Conservation (phyloP, 1,139 yeast species). For the Pichia sp. region DNA sequence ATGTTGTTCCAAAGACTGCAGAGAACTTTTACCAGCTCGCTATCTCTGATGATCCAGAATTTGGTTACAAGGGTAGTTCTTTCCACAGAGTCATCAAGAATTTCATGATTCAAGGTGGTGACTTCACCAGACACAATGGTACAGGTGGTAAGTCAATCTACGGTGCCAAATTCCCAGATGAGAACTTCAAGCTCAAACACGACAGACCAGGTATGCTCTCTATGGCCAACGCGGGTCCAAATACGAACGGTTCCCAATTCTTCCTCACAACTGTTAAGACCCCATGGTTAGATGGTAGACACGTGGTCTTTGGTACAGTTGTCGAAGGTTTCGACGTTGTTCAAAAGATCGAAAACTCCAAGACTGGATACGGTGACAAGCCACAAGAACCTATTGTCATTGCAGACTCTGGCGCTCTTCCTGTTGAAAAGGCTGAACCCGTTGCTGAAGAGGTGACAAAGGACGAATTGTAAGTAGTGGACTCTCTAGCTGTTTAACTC, state of each 20-base stretch:
- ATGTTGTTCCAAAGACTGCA: conserved; percentile 52
- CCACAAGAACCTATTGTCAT: conserved; percentile 44
- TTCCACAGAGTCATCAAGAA: conserved; percentile 54
- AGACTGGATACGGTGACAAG: conserved; percentile 44
- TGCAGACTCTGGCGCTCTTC: conserved; percentile 38
- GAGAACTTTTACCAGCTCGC: conserved; percentile 56
- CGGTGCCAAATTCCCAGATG: conserved; percentile 51
- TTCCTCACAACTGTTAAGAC: conserved; percentile 54
- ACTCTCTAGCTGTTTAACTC: no score
- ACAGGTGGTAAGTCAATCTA: conserved; percentile 55
- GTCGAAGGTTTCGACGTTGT: conserved; percentile 51
- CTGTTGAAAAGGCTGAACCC: conserved; percentile 10
- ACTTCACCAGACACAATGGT: conserved; percentile 52
- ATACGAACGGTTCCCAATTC: conserved; percentile 58
- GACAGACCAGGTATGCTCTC: conserved; percentile 52
- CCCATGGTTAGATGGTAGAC: conserved; percentile 48
- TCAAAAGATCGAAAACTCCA: conserved; percentile 43
- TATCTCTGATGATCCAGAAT: conserved; percentile 49
- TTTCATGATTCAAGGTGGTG: conserved; percentile 61
- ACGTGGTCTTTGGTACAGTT: conserved; percentile 58
- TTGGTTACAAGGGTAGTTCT: conserved; percentile 41
- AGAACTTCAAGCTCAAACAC: conserved; percentile 49
- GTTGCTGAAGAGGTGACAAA: conserved; percentile 12
- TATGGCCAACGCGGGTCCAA: conserved; percentile 56
- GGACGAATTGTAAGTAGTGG: conserved; percentile 21